Conservation (phyloP, 2,329 filamentous ascomycete species). For the Tolypocladium ophioglossoides region DNA sequence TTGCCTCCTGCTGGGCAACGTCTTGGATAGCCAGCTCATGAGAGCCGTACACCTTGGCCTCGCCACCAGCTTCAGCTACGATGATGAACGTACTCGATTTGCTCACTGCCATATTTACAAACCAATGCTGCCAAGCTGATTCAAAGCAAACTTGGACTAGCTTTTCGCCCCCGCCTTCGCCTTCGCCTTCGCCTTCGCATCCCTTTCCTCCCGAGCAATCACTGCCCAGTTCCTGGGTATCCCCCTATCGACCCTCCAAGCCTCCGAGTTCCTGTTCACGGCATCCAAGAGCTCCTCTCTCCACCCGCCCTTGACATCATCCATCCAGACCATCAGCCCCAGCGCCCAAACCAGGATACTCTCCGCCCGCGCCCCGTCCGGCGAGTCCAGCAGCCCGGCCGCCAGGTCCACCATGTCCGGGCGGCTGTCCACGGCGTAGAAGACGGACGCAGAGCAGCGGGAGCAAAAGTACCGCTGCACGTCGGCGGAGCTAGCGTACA, state of each 20-base stretch:
- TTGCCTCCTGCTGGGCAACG: neutral
- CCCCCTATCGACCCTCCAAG: conserved; percentile 8
- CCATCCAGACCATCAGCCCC: conserved; percentile 11
- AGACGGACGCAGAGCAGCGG: conserved; percentile 33
- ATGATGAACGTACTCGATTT: neutral
- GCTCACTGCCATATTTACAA: neutral
- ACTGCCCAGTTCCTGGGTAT: conserved; percentile 7
- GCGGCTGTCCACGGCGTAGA: conserved; percentile 29
- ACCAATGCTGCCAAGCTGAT: neutral
- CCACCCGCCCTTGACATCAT: conserved; percentile 9
- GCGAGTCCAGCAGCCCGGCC: conserved; percentile 30
- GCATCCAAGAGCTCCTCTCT: conserved; percentile 5
- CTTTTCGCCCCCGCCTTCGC: neutral
- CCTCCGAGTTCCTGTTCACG: conserved; percentile 9
- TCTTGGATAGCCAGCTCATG: neutral
- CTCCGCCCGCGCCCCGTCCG: conserved; percentile 35
- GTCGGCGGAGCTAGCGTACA: conserved; percentile 27
- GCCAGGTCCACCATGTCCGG: conserved; percentile 31
- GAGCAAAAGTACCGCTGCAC: conserved; percentile 37
- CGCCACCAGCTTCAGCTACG: neutral
- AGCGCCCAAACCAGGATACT: conserved; percentile 29
- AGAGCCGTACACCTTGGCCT: neutral
- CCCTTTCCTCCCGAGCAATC: neutral
- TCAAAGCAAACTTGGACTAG: neutral
- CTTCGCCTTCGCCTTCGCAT: neutral